Percentiles rank a stretch among this genome's conserved stretches.
Conservation (phyloP, 2,329 filamentous ascomycete genomes). For the Ambrosiella beaveri region DNA sequence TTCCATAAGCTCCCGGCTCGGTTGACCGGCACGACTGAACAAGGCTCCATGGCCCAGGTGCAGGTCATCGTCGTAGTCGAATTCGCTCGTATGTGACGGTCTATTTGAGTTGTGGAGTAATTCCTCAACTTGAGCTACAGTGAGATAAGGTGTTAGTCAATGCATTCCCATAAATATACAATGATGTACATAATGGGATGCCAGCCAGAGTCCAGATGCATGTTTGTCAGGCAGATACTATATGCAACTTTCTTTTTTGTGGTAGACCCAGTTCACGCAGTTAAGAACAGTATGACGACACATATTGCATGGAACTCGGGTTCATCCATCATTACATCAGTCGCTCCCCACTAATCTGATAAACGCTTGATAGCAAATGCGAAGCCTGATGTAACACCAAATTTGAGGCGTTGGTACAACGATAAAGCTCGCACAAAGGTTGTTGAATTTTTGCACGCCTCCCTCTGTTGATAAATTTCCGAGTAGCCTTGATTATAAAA, state of each 20-base stretch:
- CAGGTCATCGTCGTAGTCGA: constrained; percentile 16
- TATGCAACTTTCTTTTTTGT: too few species aligned
- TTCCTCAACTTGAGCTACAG: constrained; percentile 61
- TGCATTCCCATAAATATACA: neutral
- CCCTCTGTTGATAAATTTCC: too few species aligned
- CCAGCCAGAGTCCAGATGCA: too few species aligned
- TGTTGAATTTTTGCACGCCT: too few species aligned
- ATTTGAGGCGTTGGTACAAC: neutral
- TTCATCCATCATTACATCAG: neutral
- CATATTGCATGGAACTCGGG: too few species aligned
- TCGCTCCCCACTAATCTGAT: neutral
- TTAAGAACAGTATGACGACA: too few species aligned
- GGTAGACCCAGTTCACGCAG: too few species aligned
- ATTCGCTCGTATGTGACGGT: constrained; percentile 16
- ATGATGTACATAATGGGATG: too few species aligned
- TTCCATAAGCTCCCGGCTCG: constrained; percentile 39
- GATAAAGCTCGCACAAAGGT: neutral
- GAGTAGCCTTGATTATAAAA: too few species aligned
- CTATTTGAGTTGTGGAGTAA: constrained; percentile 50
- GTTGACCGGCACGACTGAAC: neutral
- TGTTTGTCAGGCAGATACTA: too few species aligned
- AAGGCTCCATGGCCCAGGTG: neutral
- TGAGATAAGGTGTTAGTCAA: neutral
- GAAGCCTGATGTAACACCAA: neutral
- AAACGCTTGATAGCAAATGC: neutral